Evolutionary conservation across 305 asterid species (phyloP).

Genomic region (Solanum hybrid): DNA sequence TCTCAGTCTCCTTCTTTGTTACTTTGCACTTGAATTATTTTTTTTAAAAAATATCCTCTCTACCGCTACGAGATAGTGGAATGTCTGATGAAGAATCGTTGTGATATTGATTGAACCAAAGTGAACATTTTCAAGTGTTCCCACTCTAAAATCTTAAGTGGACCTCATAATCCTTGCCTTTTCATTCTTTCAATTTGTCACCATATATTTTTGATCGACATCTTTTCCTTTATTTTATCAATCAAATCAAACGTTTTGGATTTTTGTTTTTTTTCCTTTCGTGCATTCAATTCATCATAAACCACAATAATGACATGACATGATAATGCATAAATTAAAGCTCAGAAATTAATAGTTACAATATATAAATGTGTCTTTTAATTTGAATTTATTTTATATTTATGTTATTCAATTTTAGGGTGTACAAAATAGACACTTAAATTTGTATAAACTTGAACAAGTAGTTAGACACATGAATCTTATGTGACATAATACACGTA

Average conservation of each 20-base stretch:
- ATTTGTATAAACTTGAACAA: too few relatives aligned
- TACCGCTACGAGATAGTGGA: neutral
- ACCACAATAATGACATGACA: neutral
- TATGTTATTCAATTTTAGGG: neutral
- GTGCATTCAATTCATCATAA: neutral
- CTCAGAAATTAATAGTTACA: neutral
- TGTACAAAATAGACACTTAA: too few relatives aligned
- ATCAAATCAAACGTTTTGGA: neutral
- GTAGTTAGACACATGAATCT: neutral
- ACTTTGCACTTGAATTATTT: neutral
- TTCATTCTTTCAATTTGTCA: neutral
- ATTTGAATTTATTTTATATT: too few relatives aligned
- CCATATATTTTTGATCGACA: neutral
- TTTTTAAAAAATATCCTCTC: too few relatives aligned
- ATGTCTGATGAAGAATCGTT: neutral
- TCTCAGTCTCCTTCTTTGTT: neutral
- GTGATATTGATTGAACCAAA: neutral
- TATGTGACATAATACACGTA: too few relatives aligned
- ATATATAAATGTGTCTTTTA: too few relatives aligned
- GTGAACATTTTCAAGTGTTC: neutral
- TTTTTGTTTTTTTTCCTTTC: neutral
- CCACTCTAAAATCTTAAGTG: neutral
- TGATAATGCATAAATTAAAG: neutral
- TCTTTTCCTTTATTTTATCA: neutral
- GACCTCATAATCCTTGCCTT: neutral